Evolutionary conservation across 2,329 filamentous ascomycete species (phyloP), one percentile per base, ranked within the genome.

Genomic region (Botryotinia calthae): DNA sequence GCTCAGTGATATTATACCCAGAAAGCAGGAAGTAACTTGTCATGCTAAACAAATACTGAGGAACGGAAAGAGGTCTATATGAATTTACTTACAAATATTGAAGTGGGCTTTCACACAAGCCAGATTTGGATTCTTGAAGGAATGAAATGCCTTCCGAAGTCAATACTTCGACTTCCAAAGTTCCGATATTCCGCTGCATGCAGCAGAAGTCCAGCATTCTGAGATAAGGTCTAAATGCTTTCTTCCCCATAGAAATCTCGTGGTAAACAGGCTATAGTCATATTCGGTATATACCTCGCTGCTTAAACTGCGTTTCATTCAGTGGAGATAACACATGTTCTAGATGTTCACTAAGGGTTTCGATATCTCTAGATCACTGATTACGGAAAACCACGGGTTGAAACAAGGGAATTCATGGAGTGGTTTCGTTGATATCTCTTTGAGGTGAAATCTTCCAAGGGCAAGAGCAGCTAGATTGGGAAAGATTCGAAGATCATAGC

Each of bases 311-410:
- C 2, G 48, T 51, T 51, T n/a, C 1, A 3, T 51, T 51, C 1
- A 48, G 4, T 5, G 46, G 9, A 48, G 22, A 48, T 25, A n/a
- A 51, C 0, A n/a, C 4, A 51, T 51, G 48, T 25, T 51, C 22
- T 48, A 4, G 46, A 48, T 25, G 1, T 2, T 48, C 22, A 4
- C 22, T 5, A 4, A 48, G 3, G 22, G 4, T 25, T 25, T 25
- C 10, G 1, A 1, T 3, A 51, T n/a, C 25, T 51, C 48, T n/a
- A n/a, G 48, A 51, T 2, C 0, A 0, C 4, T 12, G 12, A n/a
- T 14, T 0, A 14, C 22, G 10, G 48, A 1, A n/a, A 51, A 2
- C 14, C 4, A 5, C 25, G 48, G 48, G 14, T 4, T n/a, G 8
- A 37, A 22, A 54, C 1, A n/a, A 34, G 44, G 0, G n/a, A 12